Evolutionary conservation across 768 basidiomycete species (phyloP).

Genomic region (Lactifluus volemus): DNA sequence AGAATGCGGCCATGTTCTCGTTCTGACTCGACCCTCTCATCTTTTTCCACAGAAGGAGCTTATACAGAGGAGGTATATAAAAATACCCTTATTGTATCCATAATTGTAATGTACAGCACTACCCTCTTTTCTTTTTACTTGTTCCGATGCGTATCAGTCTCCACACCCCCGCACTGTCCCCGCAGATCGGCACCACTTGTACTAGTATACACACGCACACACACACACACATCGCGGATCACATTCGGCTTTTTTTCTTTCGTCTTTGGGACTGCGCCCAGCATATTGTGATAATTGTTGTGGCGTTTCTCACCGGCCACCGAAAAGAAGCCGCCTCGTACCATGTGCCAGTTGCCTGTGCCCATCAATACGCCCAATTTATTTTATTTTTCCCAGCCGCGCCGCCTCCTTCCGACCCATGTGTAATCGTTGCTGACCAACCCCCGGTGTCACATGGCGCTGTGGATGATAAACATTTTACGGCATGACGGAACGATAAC

Average conservation of each 20-base stretch:
- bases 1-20: conserved; percentile 80
- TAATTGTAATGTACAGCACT: background rate
- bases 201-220: background rate
- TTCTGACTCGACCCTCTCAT: conserved; percentile 36
- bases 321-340: background rate
- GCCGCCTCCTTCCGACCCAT: no score
- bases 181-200: background rate
- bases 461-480: no score
- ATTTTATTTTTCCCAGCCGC: no score
- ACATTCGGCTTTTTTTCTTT: background rate
- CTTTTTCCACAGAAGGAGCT: background rate
- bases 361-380: no score
- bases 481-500: no score
- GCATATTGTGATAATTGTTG: background rate
- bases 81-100: background rate
- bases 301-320: background rate
- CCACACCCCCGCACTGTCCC: background rate
- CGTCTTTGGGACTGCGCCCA: no score
- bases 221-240: background rate
- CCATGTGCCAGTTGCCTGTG: background rate
- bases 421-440: no score
- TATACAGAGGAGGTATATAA: background rate
- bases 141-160: background rate
- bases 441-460: no score
- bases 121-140: background rate